Base-by-base conservation (phyloP, 352 stramenopile genomes). In the Aphanomyces stellatus region DNA sequence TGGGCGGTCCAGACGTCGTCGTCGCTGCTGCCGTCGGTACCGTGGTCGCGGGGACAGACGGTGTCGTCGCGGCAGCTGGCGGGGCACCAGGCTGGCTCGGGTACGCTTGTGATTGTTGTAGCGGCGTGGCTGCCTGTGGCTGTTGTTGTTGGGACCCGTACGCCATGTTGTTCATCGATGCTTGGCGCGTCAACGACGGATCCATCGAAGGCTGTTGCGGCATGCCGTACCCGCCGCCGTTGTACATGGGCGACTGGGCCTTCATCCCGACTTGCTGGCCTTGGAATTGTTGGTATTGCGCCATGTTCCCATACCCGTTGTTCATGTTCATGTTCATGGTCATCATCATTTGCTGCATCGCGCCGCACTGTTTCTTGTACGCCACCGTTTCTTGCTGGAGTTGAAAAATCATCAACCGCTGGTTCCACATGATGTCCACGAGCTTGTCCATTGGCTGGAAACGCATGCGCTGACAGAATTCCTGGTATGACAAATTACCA, bases 371-470 rank as follows among this genome's bases (percentile, higher is more conserved):
- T 33, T 67, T 67, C 49, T 67, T 67, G 49, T 41, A 25, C 27
- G 48, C 22, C 40, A 17, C 27, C 8, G 33, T 35, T n/a, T 67
- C 60, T 42, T 67, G 60, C 49, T 67, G 60, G 15, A 67, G 41
- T 8, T 67, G 40, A 28, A 57, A 67, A 22, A 67, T 67, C 46
- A 67, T 67, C 22, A 34, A 33, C 7, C 60, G 60, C 27, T 67
- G 60, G 49, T 51, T 67, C 60, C 60, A 67, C 60, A 67, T 67
- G 49, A 67, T 57, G 31, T 67, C 60, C 5, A 67, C 28, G 30
- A 67, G 34, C 49, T 67, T 67, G 8, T 67, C 28, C 40, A 67
- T 60, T 30, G 60, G 60, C 28, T 67, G 60, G 28, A 41, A 67
- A 8, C 41, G 49, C 60, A 67, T 67, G 43, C 60, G 43, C 5